Evolutionary conservation across 805 yeast species (phyloP).

Genomic region (Priceomyces melissophilus): DNA sequence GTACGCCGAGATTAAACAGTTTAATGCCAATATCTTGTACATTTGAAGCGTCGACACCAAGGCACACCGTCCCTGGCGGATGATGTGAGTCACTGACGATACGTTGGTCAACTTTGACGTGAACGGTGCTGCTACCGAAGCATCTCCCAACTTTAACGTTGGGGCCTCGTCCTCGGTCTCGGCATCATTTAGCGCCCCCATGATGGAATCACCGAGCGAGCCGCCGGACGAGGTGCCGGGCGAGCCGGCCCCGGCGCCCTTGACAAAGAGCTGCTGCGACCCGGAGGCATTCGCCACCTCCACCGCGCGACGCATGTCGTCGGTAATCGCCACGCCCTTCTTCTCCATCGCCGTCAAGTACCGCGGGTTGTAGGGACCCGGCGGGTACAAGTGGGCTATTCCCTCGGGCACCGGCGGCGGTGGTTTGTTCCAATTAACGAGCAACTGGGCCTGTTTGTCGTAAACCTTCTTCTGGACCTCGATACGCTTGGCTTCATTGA

Average conservation of each 20-base stretch:
- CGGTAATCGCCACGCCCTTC: conserved; percentile 76
- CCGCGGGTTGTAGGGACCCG: conserved; percentile 88
- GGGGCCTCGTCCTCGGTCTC: conserved; percentile 87
- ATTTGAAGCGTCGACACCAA: conserved; percentile 95
- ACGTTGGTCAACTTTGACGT: conserved; percentile 93
- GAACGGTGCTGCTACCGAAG: conserved; percentile 98
- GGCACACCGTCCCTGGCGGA: conserved; percentile 98
- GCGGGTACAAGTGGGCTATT: conserved; percentile 96
- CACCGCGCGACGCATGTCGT: conserved; percentile 63
- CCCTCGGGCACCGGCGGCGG: conserved; percentile 76
- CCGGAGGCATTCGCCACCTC: conserved; percentile 46
- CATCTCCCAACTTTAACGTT: conserved; percentile 91
- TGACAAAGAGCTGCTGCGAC: conserved; percentile 30
- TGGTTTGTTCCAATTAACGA: conserved; percentile 79
- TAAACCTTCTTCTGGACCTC: conserved; percentile 66
- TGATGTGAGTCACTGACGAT: conserved; percentile 84
- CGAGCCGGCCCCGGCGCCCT: conserved; percentile 36
- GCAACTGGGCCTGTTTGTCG: conserved; percentile 76
- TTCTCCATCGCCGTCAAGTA: conserved; percentile 82
- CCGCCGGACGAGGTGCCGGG: no score
- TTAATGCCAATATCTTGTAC: conserved; percentile 96
- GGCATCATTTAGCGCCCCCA: conserved; percentile 49
- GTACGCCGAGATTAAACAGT: conserved; percentile 95
- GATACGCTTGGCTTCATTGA: conserved; percentile 73
- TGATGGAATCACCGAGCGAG: conserved; percentile 63